A percentile compares a stretch with the other conserved stretches of the same genome.
Conservation (phyloP, 441 rosid species). For the Metrosideros polymorpha region DNA sequence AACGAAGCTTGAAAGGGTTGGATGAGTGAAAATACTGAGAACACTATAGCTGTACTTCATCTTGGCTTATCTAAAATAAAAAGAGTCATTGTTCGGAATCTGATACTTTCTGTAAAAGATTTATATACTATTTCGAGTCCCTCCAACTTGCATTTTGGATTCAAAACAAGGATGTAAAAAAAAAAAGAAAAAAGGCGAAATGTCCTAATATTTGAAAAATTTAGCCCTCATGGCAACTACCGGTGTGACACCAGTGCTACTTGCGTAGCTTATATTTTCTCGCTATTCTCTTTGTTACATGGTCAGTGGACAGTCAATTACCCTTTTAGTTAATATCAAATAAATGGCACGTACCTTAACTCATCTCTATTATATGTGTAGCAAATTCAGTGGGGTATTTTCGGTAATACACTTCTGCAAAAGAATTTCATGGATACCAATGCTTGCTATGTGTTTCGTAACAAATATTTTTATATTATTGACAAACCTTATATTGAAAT, state of each 20-base stretch:
- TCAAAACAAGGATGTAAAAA: too few species aligned
- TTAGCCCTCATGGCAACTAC: background rate
- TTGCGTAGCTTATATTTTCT: fast-evolving
- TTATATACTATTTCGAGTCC: too few species aligned
- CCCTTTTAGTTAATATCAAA: background rate
- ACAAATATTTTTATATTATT: background rate
- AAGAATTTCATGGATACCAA: background rate
- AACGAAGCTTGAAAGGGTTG: too few species aligned
- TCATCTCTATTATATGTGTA: background rate
- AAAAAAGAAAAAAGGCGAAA: too few species aligned
- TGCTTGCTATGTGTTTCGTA: background rate
- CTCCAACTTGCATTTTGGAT: too few species aligned
- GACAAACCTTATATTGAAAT: too few species aligned
- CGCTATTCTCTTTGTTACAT: background rate
- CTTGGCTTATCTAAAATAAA: too few species aligned
- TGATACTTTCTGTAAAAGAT: too few species aligned
- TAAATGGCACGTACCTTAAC: background rate
- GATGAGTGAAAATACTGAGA: too few species aligned
- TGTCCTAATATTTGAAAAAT: background rate
- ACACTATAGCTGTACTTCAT: too few species aligned
- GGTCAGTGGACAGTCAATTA: background rate
- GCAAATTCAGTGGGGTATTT: background rate
- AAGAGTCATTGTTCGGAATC: too few species aligned
- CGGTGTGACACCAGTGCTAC: background rate
- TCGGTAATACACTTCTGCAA: background rate